Conservation (phyloP, 371 early-diverging fungal genomes). For the Basidiobolus meristosporus region DNA sequence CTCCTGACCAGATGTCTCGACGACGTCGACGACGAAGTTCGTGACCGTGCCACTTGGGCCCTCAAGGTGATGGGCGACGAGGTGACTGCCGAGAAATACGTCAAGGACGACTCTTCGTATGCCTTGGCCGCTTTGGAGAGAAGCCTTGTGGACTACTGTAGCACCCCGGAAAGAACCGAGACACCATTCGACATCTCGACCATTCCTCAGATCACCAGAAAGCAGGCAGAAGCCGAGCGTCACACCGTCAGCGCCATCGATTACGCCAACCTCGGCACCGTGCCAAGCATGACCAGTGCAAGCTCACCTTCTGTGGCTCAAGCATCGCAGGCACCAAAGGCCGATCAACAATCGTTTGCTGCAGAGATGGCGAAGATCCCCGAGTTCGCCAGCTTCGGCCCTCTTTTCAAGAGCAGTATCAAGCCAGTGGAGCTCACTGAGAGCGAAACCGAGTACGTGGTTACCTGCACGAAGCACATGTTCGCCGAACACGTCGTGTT, state of each 20-base stretch:
- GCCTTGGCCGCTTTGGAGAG: slow-evolving; percentile 73
- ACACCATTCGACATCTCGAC: slow-evolving; percentile 56
- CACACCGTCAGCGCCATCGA: slow-evolving; percentile 6
- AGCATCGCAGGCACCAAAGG: slow-evolving; percentile 4
- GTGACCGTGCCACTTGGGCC: slow-evolving; percentile 88
- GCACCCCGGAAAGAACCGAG: slow-evolving; percentile 28
- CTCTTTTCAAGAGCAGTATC: slow-evolving; percentile 62
- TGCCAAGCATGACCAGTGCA: slow-evolving; percentile 5
- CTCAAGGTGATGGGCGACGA: slow-evolving; percentile 57
- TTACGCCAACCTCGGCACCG: too few relatives aligned
- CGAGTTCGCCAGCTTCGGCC: slow-evolving; percentile 65
- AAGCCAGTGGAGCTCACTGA: slow-evolving; percentile 75
- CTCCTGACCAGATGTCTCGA: slow-evolving; percentile 79
- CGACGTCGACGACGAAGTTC: slow-evolving; percentile 94
- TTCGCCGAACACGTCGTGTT: slow-evolving; percentile 80
- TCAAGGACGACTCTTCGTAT: slow-evolving; percentile 63
- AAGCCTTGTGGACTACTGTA: slow-evolving; percentile 65
- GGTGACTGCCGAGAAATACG: slow-evolving; percentile 25
- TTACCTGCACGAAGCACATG: slow-evolving; percentile 80
- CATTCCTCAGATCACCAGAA: slow-evolving; percentile 64
- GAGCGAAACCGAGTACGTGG: slow-evolving; percentile 88
- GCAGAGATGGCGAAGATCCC: slow-evolving; percentile 56
- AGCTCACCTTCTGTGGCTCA: slow-evolving; percentile 6
- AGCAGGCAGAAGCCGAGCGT: slow-evolving; percentile 52
- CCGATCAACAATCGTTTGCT: slow-evolving; percentile 42